Evolutionary conservation across 106 monocot genomes (phyloP).

Genomic region (Narthecium ossifragum): DNA sequence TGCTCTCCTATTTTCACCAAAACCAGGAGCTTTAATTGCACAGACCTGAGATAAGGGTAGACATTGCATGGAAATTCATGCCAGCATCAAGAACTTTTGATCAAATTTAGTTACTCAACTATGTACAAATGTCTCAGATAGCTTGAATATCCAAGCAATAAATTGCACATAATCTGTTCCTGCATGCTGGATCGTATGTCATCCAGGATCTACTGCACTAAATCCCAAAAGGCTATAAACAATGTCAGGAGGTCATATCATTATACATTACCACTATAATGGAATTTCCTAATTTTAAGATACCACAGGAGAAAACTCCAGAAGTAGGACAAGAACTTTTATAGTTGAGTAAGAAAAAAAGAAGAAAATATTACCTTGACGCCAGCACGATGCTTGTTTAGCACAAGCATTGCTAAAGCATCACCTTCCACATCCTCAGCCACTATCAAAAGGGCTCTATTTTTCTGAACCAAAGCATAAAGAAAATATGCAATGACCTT

Average conservation of each 20-base stretch:
- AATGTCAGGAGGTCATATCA: too few relatives aligned
- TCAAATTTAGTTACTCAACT: too few relatives aligned
- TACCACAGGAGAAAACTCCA: too few relatives aligned
- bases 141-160: too few relatives aligned
- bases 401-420: conserved; percentile 63
- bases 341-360: background rate
- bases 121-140: too few relatives aligned
- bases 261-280: too few relatives aligned
- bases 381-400: conserved; percentile 85
- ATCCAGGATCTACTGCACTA: too few relatives aligned
- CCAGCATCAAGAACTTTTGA: background rate
- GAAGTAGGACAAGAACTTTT: too few relatives aligned
- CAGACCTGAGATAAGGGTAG: conserved; percentile 46
- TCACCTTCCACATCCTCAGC: conserved; percentile 84
- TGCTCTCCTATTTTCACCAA: conserved; percentile 89
- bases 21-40: conserved; percentile 92
- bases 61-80: background rate
- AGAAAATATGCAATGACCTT: background rate
- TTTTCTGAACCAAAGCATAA: conserved; percentile 31
- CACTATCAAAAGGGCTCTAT: conserved; percentile 74
- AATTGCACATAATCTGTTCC: too few relatives aligned
- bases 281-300: too few relatives aligned
- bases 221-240: too few relatives aligned
- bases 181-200: too few relatives aligned
- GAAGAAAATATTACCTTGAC: conserved; percentile 48